A percentile compares a stretch with the other conserved stretches of the same genome.
phyloP scores from a whole-genome alignment of 257 asterid genomes.

The Linderniella brevidens region DNA sequence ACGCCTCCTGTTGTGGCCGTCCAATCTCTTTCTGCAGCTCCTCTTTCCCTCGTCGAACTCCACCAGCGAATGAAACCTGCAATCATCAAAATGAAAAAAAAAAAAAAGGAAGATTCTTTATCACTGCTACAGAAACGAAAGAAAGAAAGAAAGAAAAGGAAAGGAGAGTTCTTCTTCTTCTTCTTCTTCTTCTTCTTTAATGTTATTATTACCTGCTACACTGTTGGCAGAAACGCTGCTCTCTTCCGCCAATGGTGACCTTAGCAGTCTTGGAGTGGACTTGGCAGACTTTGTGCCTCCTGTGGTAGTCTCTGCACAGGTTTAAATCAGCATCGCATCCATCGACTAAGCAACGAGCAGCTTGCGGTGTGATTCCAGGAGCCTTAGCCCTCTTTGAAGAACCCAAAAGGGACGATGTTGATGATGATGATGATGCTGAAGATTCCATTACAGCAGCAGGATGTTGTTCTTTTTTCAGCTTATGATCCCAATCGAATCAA shows the following conservation, averaged over 20 bases:
- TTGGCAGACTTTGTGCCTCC: slow-evolving; percentile 86
- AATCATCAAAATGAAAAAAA: no score
- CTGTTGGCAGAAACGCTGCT: slow-evolving; percentile 85
- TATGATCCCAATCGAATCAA: no score
- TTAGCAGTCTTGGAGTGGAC: slow-evolving; percentile 63
- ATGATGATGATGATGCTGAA: slow-evolving; percentile 1
- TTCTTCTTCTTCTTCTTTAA: no score
- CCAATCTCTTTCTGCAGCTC: slow-evolving; percentile 5
- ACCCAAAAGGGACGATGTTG: slow-evolving; percentile 30
- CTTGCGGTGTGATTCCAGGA: slow-evolving; percentile 25
- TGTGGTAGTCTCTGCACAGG: slow-evolving; percentile 72
- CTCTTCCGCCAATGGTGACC: slow-evolving; percentile 57
- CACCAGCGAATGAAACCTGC: slow-evolving; percentile 1
- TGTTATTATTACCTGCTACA: slow-evolving; percentile 82
- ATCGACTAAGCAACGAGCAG: slow-evolving; percentile 66
- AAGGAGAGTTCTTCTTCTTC: no score
- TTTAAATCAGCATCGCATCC: slow-evolving; percentile 78
- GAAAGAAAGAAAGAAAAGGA: no score
- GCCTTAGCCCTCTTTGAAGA: slow-evolving; percentile 67
- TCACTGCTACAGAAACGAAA: no score
- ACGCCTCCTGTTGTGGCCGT: neutral
- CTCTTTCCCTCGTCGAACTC: slow-evolving; percentile 6
- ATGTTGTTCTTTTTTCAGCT: no score
- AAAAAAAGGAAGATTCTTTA: no score
- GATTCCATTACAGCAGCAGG: no score